Evolutionary conservation across 495 filamentous ascomycete genomes (phyloP).

Genomic region (Annulohypoxylon stygium): DNA sequence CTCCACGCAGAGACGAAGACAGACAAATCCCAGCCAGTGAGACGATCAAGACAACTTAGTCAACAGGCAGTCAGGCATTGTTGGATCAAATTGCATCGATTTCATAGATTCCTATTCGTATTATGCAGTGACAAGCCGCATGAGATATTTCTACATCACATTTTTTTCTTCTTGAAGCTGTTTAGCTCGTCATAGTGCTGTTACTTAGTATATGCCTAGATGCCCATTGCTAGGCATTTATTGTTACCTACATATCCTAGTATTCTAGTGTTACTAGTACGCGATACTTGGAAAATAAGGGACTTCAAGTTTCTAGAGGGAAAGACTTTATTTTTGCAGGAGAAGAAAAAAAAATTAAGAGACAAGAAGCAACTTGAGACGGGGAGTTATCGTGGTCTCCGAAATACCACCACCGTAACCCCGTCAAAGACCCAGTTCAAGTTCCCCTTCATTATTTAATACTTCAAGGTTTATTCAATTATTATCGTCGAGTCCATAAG

Average conservation of each 20-base stretch:
- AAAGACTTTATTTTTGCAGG: slow-evolving; percentile 21
- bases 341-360: slow-evolving; percentile 26
- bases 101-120: slow-evolving; percentile 35
- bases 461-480: slow-evolving; percentile 1
- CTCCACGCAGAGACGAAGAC: slow-evolving; percentile 28
- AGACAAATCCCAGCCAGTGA: slow-evolving; percentile 25
- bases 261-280: slow-evolving; percentile 6
- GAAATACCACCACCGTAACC: slow-evolving; percentile 29
- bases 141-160: slow-evolving; percentile 45
- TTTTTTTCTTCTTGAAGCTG: slow-evolving; percentile 20
- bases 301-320: slow-evolving; percentile 25
- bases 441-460: slow-evolving; percentile 5
- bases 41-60: slow-evolving; percentile 9
- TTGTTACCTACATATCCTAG: background rate
- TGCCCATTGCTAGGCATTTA: no score
- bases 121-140: slow-evolving; percentile 42
- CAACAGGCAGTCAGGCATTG: slow-evolving; percentile 23
- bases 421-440: slow-evolving; percentile 7
- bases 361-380: slow-evolving; percentile 15
- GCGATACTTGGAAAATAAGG: slow-evolving; percentile 34
- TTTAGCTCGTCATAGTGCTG: slow-evolving; percentile 27
- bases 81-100: slow-evolving; percentile 32
- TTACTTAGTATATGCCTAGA: background rate
- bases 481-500: slow-evolving; percentile 19
- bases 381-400: slow-evolving; percentile 22